A percentile compares a stretch with the other conserved stretches of the same genome.
These are phyloP conservation scores for Crithidia bombi DNA, from an alignment of 208 protist genomes.

Conservation along the genomic window DNA sequence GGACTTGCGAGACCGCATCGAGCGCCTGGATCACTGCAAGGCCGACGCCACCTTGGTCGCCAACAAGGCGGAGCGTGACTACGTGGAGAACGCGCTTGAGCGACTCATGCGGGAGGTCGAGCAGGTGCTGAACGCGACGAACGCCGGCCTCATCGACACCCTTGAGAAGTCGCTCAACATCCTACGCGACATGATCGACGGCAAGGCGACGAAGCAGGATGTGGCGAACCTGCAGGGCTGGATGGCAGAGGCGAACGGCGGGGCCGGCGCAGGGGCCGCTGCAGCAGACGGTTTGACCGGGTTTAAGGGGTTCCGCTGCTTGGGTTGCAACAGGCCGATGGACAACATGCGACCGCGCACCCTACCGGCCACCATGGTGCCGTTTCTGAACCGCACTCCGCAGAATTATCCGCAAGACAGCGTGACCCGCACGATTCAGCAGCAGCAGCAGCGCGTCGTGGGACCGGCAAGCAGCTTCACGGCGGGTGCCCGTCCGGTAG, in stretches of 20 bases:
- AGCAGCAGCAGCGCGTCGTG: slow-evolving; percentile 46
- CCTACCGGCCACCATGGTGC: slow-evolving; percentile 55
- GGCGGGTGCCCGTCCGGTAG: background rate
- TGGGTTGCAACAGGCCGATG: slow-evolving; percentile 86
- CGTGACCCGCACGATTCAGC: slow-evolving; percentile 70
- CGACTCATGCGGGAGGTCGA: slow-evolving; percentile 92
- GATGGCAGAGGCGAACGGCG: slow-evolving; percentile 49
- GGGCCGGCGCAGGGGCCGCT: slow-evolving; percentile 14
- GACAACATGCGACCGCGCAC: slow-evolving; percentile 79
- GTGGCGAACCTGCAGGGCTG: slow-evolving; percentile 74
- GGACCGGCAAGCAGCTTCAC: slow-evolving; percentile 13
- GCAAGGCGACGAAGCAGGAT: slow-evolving; percentile 87
- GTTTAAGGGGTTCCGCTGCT: slow-evolving; percentile 89
- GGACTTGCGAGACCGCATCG: slow-evolving; percentile 60
- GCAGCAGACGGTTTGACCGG: slow-evolving; percentile 79
- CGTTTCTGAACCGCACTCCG: slow-evolving; percentile 80
- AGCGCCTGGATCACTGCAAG: slow-evolving; percentile 86
- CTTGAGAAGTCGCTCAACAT: slow-evolving; percentile 91
- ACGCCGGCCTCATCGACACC: slow-evolving; percentile 91
- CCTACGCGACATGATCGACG: slow-evolving; percentile 91
- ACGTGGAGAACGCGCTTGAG: slow-evolving; percentile 92
- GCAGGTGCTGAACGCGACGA: slow-evolving; percentile 91
- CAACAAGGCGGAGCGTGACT: slow-evolving; percentile 92
- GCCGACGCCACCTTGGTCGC: slow-evolving; percentile 87
- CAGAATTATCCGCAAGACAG: slow-evolving; percentile 74